These are phyloP conservation scores for Malassezia yamatoensis DNA, from an alignment of 1,284 basidiomycete species.

Conservation along the genomic window DNA sequence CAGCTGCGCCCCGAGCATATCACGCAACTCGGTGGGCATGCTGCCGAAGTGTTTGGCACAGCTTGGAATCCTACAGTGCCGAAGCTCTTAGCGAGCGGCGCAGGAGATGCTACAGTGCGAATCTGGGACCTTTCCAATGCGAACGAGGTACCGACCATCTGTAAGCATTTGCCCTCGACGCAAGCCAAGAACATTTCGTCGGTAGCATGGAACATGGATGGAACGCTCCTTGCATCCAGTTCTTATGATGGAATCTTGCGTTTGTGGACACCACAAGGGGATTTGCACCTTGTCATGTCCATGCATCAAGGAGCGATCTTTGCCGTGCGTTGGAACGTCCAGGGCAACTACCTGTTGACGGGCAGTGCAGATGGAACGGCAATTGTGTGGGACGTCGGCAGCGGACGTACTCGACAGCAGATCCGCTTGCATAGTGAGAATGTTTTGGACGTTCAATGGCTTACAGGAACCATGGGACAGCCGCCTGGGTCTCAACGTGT, in stretches of 20 bases:
- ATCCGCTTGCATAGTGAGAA: slow-evolving; percentile 40
- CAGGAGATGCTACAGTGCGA: slow-evolving; percentile 46
- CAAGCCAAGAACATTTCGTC: slow-evolving; percentile 45
- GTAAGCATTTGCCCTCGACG: slow-evolving; percentile 44
- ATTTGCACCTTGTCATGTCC: slow-evolving; percentile 47
- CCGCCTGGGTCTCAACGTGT: not conserved
- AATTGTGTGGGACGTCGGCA: slow-evolving; percentile 47
- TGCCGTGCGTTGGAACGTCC: slow-evolving; percentile 45
- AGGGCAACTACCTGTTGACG: slow-evolving; percentile 42
- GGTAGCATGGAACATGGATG: slow-evolving; percentile 47
- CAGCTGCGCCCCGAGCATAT: slow-evolving; percentile 1
- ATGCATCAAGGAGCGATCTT: slow-evolving; percentile 48
- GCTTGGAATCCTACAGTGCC: slow-evolving; percentile 48
- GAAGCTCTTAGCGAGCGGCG: slow-evolving; percentile 41
- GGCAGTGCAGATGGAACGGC: slow-evolving; percentile 43
- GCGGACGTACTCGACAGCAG: slow-evolving; percentile 43
- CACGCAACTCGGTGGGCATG: slow-evolving; percentile 32
- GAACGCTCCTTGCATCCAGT: slow-evolving; percentile 44
- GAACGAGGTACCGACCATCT: slow-evolving; percentile 31
- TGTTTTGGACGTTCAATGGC: slow-evolving; percentile 46
- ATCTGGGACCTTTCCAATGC: slow-evolving; percentile 43
- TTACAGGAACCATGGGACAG: slow-evolving; percentile 15
- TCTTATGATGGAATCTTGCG: slow-evolving; percentile 47
- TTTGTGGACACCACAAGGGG: slow-evolving; percentile 47
- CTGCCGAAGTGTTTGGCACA: slow-evolving; percentile 43